Conservation (phyloP, 441 rosid genomes). For the Melastoma candidum region DNA sequence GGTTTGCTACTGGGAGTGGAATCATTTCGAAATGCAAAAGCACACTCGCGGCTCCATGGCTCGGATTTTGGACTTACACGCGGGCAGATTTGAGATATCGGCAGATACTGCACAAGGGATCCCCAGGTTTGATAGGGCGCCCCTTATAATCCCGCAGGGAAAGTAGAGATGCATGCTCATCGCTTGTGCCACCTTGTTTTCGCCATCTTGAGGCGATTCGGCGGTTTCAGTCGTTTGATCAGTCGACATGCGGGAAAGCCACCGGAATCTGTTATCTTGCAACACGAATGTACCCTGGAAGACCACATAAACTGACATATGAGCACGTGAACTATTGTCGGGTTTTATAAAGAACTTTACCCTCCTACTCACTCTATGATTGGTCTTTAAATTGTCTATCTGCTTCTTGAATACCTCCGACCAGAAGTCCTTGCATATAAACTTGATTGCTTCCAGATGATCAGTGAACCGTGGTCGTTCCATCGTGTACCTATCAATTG, state of each 20-base stretch:
- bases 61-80: slow-evolving; percentile 44
- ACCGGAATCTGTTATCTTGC: slow-evolving; percentile 87
- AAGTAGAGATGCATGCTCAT: slow-evolving; percentile 84
- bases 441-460: slow-evolving; percentile 95
- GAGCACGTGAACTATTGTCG: background rate
- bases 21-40: slow-evolving; percentile 1
- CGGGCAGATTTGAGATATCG: slow-evolving; percentile 87
- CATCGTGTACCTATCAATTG: slow-evolving; percentile 62
- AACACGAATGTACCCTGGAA: slow-evolving; percentile 92
- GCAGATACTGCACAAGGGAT: slow-evolving; percentile 95
- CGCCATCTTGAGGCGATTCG: slow-evolving; percentile 44
- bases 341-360: background rate
- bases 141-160: slow-evolving; percentile 95
- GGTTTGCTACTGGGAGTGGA: background rate
- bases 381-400: slow-evolving; percentile 94
- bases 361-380: slow-evolving; percentile 53
- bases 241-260: slow-evolving; percentile 71
- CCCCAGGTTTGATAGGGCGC: slow-evolving; percentile 95
- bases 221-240: slow-evolving; percentile 47
- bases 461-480: slow-evolving; percentile 88
- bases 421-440: slow-evolving; percentile 99
- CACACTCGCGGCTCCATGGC: too few relatives aligned
- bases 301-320: slow-evolving; percentile 8
- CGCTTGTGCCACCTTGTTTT: slow-evolving; percentile 59
- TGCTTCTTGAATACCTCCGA: slow-evolving; percentile 96